These are phyloP conservation scores for Macaranga tanarius DNA, from an alignment of 441 rosid genomes.

Conservation along the genomic window DNA sequence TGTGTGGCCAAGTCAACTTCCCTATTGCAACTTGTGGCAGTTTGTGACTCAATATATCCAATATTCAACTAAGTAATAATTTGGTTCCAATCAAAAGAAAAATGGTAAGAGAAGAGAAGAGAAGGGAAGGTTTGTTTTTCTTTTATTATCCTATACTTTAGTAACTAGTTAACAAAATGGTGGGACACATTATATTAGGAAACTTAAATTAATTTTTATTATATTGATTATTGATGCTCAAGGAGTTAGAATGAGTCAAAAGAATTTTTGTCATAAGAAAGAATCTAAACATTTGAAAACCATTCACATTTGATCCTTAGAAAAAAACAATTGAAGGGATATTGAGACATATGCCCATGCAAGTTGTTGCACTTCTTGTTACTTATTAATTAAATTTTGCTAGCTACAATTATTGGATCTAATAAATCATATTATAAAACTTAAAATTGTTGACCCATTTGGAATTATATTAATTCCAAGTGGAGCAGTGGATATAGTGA, in stretches of 20 bases:
- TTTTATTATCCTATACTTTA: constrained; percentile 8
- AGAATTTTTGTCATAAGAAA: constrained; percentile 25
- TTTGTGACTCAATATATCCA: constrained; percentile 20
- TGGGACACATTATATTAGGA: constrained; percentile 21
- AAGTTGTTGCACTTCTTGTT: not conserved
- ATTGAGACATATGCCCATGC: not conserved
- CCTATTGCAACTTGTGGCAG: constrained; percentile 23
- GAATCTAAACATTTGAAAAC: constrained; percentile 31
- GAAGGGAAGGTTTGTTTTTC: not conserved
- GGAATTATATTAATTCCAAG: constrained; percentile 26
- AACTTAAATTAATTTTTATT: not conserved
- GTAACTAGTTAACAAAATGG: constrained; percentile 12
- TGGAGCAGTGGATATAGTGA: constrained; percentile 23
- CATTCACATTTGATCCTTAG: constrained; percentile 33
- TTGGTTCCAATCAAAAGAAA: constrained; percentile 1
- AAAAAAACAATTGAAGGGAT: not conserved
- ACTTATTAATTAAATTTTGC: not conserved
- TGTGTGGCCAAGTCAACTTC: constrained; percentile 34
- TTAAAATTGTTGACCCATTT: constrained; percentile 6
- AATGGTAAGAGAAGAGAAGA: not conserved
- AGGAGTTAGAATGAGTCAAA: constrained; percentile 41
- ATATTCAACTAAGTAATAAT: constrained; percentile 20
- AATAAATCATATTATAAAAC: not conserved
- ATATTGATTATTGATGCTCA: not conserved
- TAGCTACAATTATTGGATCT: constrained; percentile 1